These are phyloP conservation scores for Strigomonas oncopelti DNA, from an alignment of 208 protist species.

Conservation along the genomic window DNA sequence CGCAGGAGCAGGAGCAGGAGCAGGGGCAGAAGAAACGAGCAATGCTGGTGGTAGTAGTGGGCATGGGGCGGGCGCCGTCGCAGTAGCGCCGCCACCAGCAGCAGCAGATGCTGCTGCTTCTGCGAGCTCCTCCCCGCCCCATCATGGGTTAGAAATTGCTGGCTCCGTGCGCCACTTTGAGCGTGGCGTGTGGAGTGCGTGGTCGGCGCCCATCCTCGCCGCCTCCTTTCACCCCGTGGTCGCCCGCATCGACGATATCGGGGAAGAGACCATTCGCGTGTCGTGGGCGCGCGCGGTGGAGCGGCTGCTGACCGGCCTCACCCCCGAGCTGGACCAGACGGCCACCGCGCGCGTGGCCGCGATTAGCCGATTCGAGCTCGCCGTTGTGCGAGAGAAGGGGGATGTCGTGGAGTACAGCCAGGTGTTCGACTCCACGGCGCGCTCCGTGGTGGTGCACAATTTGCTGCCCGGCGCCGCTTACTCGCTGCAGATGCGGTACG, in stretches of 20 bases:
- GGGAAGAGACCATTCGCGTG: constrained; percentile 81
- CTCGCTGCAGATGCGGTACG: constrained; percentile 81
- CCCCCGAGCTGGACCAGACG: constrained; percentile 45
- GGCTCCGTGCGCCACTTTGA: neutral
- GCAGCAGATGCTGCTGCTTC: too few relatives aligned
- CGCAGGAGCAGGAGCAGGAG: too few relatives aligned
- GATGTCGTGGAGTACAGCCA: constrained; percentile 65
- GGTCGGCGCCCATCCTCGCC: constrained; percentile 55
- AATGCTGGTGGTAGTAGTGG: too few relatives aligned
- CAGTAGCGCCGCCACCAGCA: too few relatives aligned
- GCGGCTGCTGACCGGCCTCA: constrained; percentile 10
- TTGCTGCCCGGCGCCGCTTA: constrained; percentile 71
- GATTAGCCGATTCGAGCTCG: constrained; percentile 70
- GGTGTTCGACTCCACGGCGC: constrained; percentile 44
- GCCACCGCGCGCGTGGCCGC: constrained; percentile 36
- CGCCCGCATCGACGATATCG: constrained; percentile 57
- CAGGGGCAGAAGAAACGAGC: too few relatives aligned
- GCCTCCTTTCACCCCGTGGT: constrained; percentile 55
- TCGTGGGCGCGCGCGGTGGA: constrained; percentile 59
- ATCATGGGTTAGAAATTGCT: neutral
- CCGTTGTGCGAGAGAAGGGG: constrained; percentile 63
- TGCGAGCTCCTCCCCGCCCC: too few relatives aligned
- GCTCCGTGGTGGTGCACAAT: constrained; percentile 61
- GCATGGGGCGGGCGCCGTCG: neutral
- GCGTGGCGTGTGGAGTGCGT: constrained; percentile 53